A percentile compares a stretch with the other conserved stretches of the same genome.
phyloP scores from a whole-genome alignment of 441 rosid species.

The Euphorbia celastroides region DNA sequence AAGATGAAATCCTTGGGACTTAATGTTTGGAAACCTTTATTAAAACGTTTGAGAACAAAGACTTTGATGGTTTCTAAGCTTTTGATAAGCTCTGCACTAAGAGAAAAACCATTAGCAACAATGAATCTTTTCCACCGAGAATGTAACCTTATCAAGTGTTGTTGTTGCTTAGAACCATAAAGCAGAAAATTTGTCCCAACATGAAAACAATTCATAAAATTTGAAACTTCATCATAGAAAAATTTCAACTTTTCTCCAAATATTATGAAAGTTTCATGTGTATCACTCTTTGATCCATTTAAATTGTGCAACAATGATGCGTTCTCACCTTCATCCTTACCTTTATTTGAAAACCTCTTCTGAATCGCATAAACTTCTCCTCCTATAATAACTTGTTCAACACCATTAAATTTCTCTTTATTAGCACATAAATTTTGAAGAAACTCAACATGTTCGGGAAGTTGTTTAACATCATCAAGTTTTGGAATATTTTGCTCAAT shows the following conservation, averaged over 20 bases:
- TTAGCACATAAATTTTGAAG: no score
- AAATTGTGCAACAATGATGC: background rate
- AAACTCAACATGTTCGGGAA: background rate
- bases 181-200: background rate
- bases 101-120: background rate
- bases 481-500: no score
- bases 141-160: background rate
- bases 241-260: no score
- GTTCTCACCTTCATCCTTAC: background rate
- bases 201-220: background rate
- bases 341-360: background rate
- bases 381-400: no score
- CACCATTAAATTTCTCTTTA: background rate
- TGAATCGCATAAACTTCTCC: no score
- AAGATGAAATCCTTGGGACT: background rate
- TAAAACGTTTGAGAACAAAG: background rate
- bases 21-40: background rate
- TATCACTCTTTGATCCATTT: no score
- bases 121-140: background rate
- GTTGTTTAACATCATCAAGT: background rate
- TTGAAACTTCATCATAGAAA: no score
- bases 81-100: background rate
- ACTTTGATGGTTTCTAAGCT: background rate
- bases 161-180: background rate
- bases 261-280: no score